phyloP scores from a whole-genome alignment of 192 early-diverging fungal species.

The Glomus cerebriforme region DNA sequence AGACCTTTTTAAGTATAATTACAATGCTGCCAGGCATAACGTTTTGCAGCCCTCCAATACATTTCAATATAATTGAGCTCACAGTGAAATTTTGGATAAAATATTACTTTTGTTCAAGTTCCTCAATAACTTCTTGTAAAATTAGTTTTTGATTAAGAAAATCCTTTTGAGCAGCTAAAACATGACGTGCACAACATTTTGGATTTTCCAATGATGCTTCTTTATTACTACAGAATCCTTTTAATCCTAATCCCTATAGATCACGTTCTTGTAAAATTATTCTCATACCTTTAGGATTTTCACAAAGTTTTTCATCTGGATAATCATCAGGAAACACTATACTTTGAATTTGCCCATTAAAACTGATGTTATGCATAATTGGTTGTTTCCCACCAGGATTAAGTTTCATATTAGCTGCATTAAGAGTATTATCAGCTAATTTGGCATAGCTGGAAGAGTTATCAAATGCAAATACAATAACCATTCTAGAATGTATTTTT shows the following conservation, averaged over 20 bases:
- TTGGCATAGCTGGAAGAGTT: slow-evolving; percentile 31
- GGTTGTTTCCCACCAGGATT: slow-evolving; percentile 25
- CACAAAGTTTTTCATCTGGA: not conserved
- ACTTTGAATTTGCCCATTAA: too few relatives aligned
- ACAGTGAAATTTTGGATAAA: slow-evolving; percentile 25
- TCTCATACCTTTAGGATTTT: slow-evolving; percentile 2
- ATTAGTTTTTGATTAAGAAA: slow-evolving; percentile 12
- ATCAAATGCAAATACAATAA: slow-evolving; percentile 29
- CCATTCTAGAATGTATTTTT: slow-evolving; percentile 9
- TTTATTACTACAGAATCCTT: not conserved
- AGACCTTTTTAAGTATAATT: slow-evolving; percentile 4
- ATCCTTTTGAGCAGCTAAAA: not conserved
- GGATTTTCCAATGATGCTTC: not conserved
- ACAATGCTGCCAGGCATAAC: slow-evolving; percentile 19
- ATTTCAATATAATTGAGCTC: slow-evolving; percentile 30
- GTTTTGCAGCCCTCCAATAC: slow-evolving; percentile 22
- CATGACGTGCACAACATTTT: not conserved
- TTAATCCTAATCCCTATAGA: not conserved
- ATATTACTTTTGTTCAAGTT: not conserved
- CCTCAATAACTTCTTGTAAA: slow-evolving; percentile 27
- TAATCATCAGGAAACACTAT: not conserved
- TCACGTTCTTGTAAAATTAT: not conserved
- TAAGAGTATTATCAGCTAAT: slow-evolving; percentile 35
- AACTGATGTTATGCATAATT: not conserved
- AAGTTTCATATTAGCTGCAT: not conserved